phyloP scores from a whole-genome alignment of 2,329 filamentous ascomycete genomes.

The Rhinocladiella similis region DNA sequence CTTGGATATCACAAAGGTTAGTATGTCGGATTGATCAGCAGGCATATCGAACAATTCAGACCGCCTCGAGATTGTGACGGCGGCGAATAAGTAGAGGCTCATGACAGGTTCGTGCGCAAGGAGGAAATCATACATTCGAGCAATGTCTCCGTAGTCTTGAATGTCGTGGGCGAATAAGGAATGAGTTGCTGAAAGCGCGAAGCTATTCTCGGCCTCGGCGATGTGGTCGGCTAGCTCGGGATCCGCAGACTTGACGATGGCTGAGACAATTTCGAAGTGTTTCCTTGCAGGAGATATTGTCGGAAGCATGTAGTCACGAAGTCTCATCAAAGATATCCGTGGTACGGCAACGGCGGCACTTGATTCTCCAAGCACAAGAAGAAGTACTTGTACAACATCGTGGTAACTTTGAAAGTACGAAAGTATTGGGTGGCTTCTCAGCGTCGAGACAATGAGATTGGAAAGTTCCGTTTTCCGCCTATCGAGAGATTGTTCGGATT shows the following conservation, averaged over 20 bases:
- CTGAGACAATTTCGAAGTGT: constrained; percentile 84
- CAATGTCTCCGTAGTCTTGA: constrained; percentile 82
- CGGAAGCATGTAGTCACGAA: constrained; percentile 97
- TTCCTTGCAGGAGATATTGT: constrained; percentile 76
- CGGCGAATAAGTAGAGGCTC: constrained; percentile 86
- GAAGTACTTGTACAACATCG: constrained; percentile 93
- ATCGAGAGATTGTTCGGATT: constrained; percentile 67
- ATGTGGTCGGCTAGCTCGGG: constrained; percentile 71
- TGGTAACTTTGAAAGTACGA: constrained; percentile 99
- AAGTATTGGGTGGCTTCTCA: constrained; percentile 78
- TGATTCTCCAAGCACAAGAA: constrained; percentile 73
- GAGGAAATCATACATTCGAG: constrained; percentile 88
- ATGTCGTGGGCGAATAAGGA: constrained; percentile 98
- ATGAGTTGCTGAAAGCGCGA: constrained; percentile 86
- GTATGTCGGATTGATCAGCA: constrained; percentile 82
- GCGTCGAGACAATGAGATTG: constrained; percentile 73
- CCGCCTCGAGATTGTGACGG: constrained; percentile 78
- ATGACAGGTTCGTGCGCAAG: constrained; percentile 85
- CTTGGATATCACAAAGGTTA: constrained; percentile 84
- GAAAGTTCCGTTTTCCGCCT: constrained; percentile 74
- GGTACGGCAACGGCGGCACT: constrained; percentile 65
- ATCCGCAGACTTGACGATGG: constrained; percentile 74
- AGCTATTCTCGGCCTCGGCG: constrained; percentile 79
- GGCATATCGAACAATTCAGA: constrained; percentile 84
- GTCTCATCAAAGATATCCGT: constrained; percentile 83